Evolutionary conservation across 2,329 filamentous ascomycete genomes (phyloP).

Genomic region (Claviceps capensis): DNA sequence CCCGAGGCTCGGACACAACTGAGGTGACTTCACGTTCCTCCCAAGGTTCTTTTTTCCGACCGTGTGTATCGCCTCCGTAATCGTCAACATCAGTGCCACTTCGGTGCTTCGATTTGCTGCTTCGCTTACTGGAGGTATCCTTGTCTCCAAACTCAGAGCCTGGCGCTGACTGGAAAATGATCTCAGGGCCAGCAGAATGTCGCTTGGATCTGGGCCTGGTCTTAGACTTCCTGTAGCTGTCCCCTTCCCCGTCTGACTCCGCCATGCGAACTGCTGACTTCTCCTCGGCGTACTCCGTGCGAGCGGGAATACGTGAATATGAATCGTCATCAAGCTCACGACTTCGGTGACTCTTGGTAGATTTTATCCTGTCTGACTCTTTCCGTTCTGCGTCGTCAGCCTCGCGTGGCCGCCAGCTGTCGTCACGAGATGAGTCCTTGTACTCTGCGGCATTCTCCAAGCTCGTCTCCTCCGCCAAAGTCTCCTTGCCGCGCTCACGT

Average conservation of each 20-base stretch:
- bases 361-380: conserved; percentile 13
- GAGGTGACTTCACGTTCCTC: conserved; percentile 36
- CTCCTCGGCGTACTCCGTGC: conserved; percentile 18
- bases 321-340: conserved; percentile 16
- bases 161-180: conserved; percentile 18
- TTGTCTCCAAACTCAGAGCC: conserved; percentile 23
- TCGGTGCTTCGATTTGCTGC: conserved; percentile 25
- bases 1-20: conserved; percentile 31
- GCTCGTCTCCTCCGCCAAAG: conserved; percentile 11
- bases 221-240: conserved; percentile 19
- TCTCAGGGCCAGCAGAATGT: conserved; percentile 17
- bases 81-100: conserved; percentile 20
- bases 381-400: conserved; percentile 12
- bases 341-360: conserved; percentile 16
- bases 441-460: conserved; percentile 12
- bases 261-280: conserved; percentile 6
- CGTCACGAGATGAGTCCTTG: conserved; percentile 9
- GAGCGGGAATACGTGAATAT: conserved; percentile 14
- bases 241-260: conserved; percentile 22
- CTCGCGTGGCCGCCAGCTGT: conserved; percentile 11
- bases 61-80: conserved; percentile 23
- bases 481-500: conserved; percentile 29
- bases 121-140: conserved; percentile 23
- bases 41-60: conserved; percentile 25
- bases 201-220: conserved; percentile 22